These are phyloP conservation scores for Oidiodendron maius DNA, from an alignment of 495 filamentous ascomycete species.

Conservation along the genomic window DNA sequence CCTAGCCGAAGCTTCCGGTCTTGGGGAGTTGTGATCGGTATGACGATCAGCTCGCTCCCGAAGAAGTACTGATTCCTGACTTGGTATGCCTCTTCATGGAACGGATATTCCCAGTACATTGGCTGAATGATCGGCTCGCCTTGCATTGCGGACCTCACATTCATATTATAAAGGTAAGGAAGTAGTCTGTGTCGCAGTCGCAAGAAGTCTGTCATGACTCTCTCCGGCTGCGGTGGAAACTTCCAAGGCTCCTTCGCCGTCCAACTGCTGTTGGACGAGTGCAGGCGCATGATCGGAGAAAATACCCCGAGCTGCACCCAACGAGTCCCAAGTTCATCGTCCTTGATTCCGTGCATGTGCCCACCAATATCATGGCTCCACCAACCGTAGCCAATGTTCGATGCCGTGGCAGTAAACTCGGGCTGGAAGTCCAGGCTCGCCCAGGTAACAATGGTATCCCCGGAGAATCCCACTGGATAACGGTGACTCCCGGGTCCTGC, in stretches of 20 bases:
- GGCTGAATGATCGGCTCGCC: constrained; percentile 42
- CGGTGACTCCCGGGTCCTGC: constrained; percentile 53
- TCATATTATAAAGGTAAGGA: constrained; percentile 54
- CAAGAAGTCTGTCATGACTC: constrained; percentile 40
- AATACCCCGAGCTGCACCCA: constrained; percentile 55
- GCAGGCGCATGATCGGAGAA: constrained; percentile 51
- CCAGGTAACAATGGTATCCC: constrained; percentile 52
- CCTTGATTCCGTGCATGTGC: constrained; percentile 42
- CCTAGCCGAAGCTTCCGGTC: constrained; percentile 31
- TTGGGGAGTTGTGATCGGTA: constrained; percentile 42
- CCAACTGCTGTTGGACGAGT: constrained; percentile 46
- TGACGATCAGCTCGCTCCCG: constrained; percentile 45
- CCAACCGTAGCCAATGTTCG: constrained; percentile 60
- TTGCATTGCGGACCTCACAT: constrained; percentile 34
- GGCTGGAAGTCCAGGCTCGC: constrained; percentile 52
- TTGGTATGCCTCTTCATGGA: constrained; percentile 40
- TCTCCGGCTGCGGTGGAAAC: constrained; percentile 31
- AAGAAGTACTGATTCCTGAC: constrained; percentile 49
- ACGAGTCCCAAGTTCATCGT: constrained; percentile 47
- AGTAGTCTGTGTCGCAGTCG: constrained; percentile 45
- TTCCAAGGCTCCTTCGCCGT: constrained; percentile 53
- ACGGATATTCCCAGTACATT: constrained; percentile 53
- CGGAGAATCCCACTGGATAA: constrained; percentile 57
- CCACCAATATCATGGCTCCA: constrained; percentile 62
- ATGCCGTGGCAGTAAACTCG: constrained; percentile 56